Evolutionary conservation across 371 early-diverging fungal species (phyloP), one percentile per base, ranked within the genome.

Genomic region (Apophysomyces variabilis): DNA sequence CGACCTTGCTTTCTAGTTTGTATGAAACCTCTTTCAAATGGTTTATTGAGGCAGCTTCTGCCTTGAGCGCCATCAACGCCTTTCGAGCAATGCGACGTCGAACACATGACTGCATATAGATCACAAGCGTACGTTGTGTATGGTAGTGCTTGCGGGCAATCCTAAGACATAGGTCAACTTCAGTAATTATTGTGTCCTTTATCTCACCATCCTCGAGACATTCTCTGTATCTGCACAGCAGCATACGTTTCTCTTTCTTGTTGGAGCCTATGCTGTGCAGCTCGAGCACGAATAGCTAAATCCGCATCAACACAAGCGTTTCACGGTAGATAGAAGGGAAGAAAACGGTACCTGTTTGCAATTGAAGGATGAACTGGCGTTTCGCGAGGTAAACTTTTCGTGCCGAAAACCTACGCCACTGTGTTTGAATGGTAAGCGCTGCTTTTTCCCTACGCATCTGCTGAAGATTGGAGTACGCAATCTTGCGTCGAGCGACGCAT

Each of bases 1-100:
- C 89, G 57, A 99, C 92, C 86, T 96, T 98, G 81, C 87, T 93
- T 75, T 99, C 98, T 8, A 99, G 85, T 74, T 91, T 89, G 78
- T 92, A 92, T 5, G 96, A 94, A 32, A 92, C 86, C 71, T 96
- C 95, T 75, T 95, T 93, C 77, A 96, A 88, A 71, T 96, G 96
- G 59, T 89, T 91, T 11, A 93, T 93, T 35, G 95, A 94, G 54
- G 91, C 85, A 13, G 94, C 92, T 74, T 99, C 98, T 16, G 83
- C 84, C 69, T 90, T 89, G 43, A 93, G 82, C 41, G 70, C 57
- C 57, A 77, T 71, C 38, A 95, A 76, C 61, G 85, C 82, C 62
- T 83, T 84, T 37, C 78, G 75, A 35, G 98, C 97, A 16, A 66
- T 65, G 45, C 80, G 84, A n/a, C 93, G 89, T 57, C 98, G 93